Evolutionary conservation across 106 monocot species (phyloP).

Genomic region (Hemerocallis citrina): DNA sequence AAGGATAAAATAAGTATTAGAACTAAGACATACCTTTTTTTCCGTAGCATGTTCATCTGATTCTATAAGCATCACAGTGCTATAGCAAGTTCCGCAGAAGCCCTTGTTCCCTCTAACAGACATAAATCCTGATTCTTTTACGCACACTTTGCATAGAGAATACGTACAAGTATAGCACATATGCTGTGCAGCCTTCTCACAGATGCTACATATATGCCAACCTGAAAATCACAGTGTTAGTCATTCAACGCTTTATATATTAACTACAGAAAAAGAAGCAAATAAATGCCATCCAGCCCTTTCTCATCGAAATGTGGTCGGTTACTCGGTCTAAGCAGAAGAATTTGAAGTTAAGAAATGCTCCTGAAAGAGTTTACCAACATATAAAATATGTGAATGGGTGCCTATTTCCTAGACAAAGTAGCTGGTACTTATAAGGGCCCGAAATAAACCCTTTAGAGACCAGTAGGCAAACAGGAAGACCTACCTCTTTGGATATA

Average conservation of each 20-base stretch:
- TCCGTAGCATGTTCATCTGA: conserved; percentile 28
- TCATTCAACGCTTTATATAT: background rate
- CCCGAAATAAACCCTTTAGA: no score
- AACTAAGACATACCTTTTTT: conserved; percentile 22
- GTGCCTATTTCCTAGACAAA: no score
- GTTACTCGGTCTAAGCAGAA: background rate
- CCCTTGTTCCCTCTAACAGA: conserved; percentile 79
- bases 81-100: conserved; percentile 66
- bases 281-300: background rate
- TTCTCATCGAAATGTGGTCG: background rate
- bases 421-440: no score
- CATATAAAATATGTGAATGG: no score
- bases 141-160: conserved; percentile 79
- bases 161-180: conserved; percentile 96
- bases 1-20: background rate
- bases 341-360: background rate
- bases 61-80: conserved; percentile 77
- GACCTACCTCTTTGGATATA: no score
- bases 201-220: conserved; percentile 93
- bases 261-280: background rate
- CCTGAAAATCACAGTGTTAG: conserved; percentile 26
- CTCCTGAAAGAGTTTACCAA: background rate
- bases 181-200: conserved; percentile 60
- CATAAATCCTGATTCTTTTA: conserved; percentile 51
- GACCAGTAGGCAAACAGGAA: no score